These are phyloP conservation scores for Spergularia azorica DNA, from an alignment of 179 eudicot species.

Conservation along the genomic window DNA sequence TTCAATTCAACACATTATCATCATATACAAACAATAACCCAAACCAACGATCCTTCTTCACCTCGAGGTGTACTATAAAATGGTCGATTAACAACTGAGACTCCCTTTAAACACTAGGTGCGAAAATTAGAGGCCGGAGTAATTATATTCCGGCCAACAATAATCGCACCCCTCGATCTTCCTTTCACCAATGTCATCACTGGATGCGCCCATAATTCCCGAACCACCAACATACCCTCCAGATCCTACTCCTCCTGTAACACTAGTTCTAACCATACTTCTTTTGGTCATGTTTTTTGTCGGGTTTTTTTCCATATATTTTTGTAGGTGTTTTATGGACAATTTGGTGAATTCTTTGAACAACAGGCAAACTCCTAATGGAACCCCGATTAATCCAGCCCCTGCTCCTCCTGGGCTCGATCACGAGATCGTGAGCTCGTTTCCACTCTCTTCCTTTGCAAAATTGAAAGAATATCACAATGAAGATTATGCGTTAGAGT, in stretches of 20 bases:
- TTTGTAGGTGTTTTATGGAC: constrained; percentile 63
- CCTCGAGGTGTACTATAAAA: neutral
- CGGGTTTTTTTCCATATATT: constrained; percentile 61
- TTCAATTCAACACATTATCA: neutral
- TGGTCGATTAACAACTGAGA: neutral
- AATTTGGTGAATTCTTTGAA: constrained; percentile 36
- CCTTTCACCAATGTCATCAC: constrained; percentile 43
- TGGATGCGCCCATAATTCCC: constrained; percentile 17
- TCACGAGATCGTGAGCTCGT: constrained; percentile 38
- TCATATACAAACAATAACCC: neutral
- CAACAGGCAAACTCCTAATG: constrained; percentile 36
- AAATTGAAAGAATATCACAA: constrained; percentile 48
- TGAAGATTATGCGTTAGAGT: constrained; percentile 63
- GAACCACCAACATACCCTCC: constrained; percentile 26
- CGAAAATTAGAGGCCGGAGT: constrained; percentile 31
- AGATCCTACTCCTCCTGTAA: constrained; percentile 44
- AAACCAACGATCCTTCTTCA: neutral
- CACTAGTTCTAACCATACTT: constrained; percentile 54
- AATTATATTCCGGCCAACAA: constrained; percentile 33
- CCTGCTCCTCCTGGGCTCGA: constrained; percentile 45
- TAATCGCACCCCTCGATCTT: neutral
- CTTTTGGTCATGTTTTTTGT: constrained; percentile 52
- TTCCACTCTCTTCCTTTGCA: constrained; percentile 56
- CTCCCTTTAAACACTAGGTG: neutral
- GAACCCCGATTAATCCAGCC: constrained; percentile 32